phyloP scores from a whole-genome alignment of 768 basidiomycete species.

The Pleurotus salmoneostramineus region DNA sequence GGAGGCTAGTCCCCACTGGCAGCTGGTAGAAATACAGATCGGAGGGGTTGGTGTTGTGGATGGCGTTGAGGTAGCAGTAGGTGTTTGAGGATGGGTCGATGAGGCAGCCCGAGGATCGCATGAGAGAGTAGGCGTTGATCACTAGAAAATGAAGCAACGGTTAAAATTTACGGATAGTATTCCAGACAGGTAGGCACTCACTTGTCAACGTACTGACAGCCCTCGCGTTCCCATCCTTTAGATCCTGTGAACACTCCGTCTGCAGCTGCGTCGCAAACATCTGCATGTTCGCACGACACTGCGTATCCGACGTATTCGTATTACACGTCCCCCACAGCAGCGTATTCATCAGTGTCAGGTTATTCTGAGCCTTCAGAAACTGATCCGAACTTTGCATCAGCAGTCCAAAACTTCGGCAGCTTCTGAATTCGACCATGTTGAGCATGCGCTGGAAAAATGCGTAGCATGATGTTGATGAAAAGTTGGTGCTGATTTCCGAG shows the following conservation, averaged over 20 bases:
- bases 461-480: constrained; percentile 60
- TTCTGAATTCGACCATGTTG: constrained; percentile 48
- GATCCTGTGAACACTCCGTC: constrained; percentile 51
- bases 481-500: constrained; percentile 57
- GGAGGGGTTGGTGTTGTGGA: constrained; percentile 48
- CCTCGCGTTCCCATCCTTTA: constrained; percentile 45
- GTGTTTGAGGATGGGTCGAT: constrained; percentile 50
- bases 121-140: constrained; percentile 57
- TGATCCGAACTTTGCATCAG: constrained; percentile 49
- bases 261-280: constrained; percentile 52
- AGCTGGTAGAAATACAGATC: constrained; percentile 74
- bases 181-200: constrained; percentile 21
- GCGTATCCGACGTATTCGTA: constrained; percentile 38
- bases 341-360: constrained; percentile 58
- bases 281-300: constrained; percentile 66
- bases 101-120: constrained; percentile 61
- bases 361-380: constrained; percentile 59
- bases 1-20: constrained; percentile 54
- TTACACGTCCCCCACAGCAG: constrained; percentile 83
- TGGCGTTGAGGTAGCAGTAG: constrained; percentile 75
- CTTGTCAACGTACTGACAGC: constrained; percentile 54
- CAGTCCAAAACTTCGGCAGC: constrained; percentile 75
- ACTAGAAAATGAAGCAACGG: constrained; percentile 29
- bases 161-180: background rate
- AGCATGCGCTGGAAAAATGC: constrained; percentile 80